These are phyloP conservation scores for Candida ascalaphidarum DNA, from an alignment of 805 yeast genomes.

Conservation along the genomic window DNA sequence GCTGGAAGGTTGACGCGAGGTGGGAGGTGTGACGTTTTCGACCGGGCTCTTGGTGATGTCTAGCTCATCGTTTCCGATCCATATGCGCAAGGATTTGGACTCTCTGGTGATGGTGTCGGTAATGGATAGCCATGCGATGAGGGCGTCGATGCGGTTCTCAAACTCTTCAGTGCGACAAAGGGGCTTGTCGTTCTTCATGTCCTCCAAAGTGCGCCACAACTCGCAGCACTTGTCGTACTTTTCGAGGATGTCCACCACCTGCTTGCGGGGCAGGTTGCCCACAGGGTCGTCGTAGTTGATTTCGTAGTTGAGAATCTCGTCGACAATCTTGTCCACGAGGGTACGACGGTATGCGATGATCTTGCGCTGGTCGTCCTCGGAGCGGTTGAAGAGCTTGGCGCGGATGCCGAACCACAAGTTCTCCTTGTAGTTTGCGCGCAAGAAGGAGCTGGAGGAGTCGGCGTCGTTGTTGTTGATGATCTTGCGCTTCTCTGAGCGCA, in stretches of 20 bases:
- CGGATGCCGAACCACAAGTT: conserved; percentile 83
- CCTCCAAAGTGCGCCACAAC: conserved; percentile 71
- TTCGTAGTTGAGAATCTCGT: conserved; percentile 59
- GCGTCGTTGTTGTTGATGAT: conserved; percentile 42
- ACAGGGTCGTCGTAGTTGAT: conserved; percentile 33
- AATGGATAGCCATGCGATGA: conserved; percentile 77
- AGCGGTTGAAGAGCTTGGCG: conserved; percentile 73
- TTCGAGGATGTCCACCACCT: conserved; percentile 50
- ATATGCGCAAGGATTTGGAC: conserved; percentile 48
- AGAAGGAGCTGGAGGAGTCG: conserved; percentile 36
- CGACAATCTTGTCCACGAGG: conserved; percentile 63
- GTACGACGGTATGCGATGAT: conserved; percentile 63
- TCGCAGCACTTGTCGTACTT: conserved; percentile 60
- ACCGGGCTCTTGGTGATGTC: conserved; percentile 44
- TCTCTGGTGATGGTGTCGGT: conserved; percentile 61
- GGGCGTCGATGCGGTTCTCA: conserved; percentile 58
- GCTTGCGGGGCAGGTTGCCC: conserved; percentile 24
- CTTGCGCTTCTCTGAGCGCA: conserved; percentile 79
- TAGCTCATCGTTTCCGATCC: conserved; percentile 81
- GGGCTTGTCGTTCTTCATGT: conserved; percentile 76
- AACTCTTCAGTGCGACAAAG: conserved; percentile 57
- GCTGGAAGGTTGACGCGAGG: conserved; percentile 7
- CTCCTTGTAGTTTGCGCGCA: conserved; percentile 52
- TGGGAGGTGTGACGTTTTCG: conserved; percentile 9
- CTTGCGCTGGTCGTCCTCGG: conserved; percentile 69